Evolutionary conservation across 106 monocot species (phyloP).

Genomic region (Acanthochlamys bracteata): DNA sequence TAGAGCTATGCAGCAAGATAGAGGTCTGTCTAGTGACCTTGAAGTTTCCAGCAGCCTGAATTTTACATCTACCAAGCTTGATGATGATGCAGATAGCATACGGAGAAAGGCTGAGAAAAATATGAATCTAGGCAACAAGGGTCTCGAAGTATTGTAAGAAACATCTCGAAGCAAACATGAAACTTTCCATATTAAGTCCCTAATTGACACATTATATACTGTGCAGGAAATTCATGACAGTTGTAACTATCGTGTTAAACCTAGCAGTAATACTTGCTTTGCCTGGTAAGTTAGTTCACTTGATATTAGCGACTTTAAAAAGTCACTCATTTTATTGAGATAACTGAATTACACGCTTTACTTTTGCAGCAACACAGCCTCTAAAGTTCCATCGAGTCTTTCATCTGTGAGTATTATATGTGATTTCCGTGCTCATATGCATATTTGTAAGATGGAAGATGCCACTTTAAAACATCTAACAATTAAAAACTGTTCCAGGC

Average conservation of each 20-base stretch:
- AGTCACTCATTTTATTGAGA: not conserved
- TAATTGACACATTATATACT: constrained; percentile 1
- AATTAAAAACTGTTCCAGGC: constrained; percentile 24
- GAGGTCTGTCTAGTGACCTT: constrained; percentile 13
- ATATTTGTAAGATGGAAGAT: not conserved
- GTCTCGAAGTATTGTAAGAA: constrained; percentile 74
- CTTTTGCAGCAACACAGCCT: constrained; percentile 31
- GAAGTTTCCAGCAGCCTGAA: constrained; percentile 23
- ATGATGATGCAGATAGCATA: constrained; percentile 42
- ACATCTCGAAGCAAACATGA: not conserved
- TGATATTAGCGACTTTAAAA: not conserved
- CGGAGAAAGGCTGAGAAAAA: constrained; percentile 44
- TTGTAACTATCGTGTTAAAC: constrained; percentile 35
- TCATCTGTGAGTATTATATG: constrained; percentile 29
- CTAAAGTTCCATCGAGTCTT: constrained; percentile 17
- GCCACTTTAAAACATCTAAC: no score
- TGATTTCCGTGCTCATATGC: not conserved
- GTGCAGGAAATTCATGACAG: constrained; percentile 46
- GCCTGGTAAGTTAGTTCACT: constrained; percentile 29
- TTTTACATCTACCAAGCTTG: constrained; percentile 37
- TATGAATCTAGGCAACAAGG: constrained; percentile 37
- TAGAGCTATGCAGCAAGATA: constrained; percentile 34
- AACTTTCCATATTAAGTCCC: not conserved
- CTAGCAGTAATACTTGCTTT: constrained; percentile 25
- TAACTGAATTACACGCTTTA: not conserved